phyloP scores from a whole-genome alignment of 371 early-diverging fungal species.

The Syncephalastrum racemosum region DNA sequence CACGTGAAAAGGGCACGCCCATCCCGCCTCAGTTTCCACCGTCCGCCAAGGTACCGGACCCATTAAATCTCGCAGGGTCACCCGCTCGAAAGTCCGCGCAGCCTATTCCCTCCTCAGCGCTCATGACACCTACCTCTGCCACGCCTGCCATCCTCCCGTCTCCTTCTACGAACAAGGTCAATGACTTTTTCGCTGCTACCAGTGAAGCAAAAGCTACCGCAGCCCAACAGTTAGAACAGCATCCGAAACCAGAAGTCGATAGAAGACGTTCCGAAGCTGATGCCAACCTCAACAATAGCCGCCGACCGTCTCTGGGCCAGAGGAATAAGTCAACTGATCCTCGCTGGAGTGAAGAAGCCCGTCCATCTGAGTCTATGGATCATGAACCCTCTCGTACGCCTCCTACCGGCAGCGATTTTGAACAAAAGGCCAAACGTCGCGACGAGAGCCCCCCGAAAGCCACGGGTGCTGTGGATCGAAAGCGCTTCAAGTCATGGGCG shows the following conservation, averaged over 20 bases:
- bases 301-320: neutral
- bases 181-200: slow-evolving; percentile 5
- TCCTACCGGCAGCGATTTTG: too few relatives aligned
- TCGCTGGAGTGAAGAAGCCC: too few relatives aligned
- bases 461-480: slow-evolving; percentile 9
- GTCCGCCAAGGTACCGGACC: neutral
- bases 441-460: slow-evolving; percentile 5
- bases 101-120: neutral
- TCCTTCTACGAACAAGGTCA: slow-evolving; percentile 13
- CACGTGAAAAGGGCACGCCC: slow-evolving; percentile 49
- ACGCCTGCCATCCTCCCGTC: slow-evolving; percentile 21
- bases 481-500: slow-evolving; percentile 19
- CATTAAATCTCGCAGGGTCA: slow-evolving; percentile 8
- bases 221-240: slow-evolving; percentile 2
- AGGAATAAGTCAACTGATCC: neutral
- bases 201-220: slow-evolving; percentile 17
- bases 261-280: slow-evolving; percentile 19
- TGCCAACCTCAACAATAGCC: neutral
- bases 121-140: slow-evolving; percentile 16
- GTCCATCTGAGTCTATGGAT: too few relatives aligned
- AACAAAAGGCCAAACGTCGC: too few relatives aligned
- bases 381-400: too few relatives aligned
- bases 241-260: slow-evolving; percentile 1
- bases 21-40: slow-evolving; percentile 24
- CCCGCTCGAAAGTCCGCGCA: neutral